These are phyloP conservation scores for Neospermospora avenae DNA, from an alignment of 2,329 filamentous ascomycete genomes.

Conservation along the genomic window DNA sequence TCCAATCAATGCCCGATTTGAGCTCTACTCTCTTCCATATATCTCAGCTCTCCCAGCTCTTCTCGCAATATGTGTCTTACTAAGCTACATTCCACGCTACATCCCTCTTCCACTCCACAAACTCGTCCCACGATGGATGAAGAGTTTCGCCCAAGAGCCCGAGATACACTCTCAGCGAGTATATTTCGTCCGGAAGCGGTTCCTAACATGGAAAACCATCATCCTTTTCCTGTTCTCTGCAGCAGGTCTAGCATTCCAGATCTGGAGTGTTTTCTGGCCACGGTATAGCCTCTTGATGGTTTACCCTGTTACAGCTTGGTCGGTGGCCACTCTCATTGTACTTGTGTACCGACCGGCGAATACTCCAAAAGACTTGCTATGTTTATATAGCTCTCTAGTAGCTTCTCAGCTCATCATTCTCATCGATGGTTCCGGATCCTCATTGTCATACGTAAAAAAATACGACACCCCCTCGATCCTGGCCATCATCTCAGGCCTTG, in stretches of 20 bases:
- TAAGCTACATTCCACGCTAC: slow-evolving; percentile 27
- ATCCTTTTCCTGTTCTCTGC: slow-evolving; percentile 39
- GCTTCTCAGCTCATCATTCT: slow-evolving; percentile 27
- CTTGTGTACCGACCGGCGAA: slow-evolving; percentile 24
- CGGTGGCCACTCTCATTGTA: slow-evolving; percentile 22
- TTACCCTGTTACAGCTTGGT: slow-evolving; percentile 28
- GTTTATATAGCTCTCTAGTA: slow-evolving; percentile 23
- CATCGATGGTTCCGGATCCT: slow-evolving; percentile 36
- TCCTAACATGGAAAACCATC: slow-evolving; percentile 33
- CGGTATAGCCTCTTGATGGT: slow-evolving; percentile 39
- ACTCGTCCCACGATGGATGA: slow-evolving; percentile 45
- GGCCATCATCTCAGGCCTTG: slow-evolving; percentile 41
- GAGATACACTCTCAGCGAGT: slow-evolving; percentile 34
- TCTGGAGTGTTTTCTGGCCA: slow-evolving; percentile 34
- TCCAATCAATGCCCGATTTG: slow-evolving; percentile 30
- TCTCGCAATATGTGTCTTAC: slow-evolving; percentile 32
- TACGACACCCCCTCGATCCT: slow-evolving; percentile 25
- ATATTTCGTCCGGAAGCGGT: slow-evolving; percentile 28
- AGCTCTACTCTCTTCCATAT: slow-evolving; percentile 27
- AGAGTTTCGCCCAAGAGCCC: slow-evolving; percentile 48
- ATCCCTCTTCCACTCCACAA: slow-evolving; percentile 30
- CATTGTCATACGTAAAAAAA: slow-evolving; percentile 14
- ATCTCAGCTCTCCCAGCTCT: slow-evolving; percentile 30
- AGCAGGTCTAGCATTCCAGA: slow-evolving; percentile 37
- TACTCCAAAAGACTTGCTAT: slow-evolving; percentile 27